These are phyloP conservation scores for Penicillium psychrosexuale DNA, from an alignment of 2,329 filamentous ascomycete genomes.

Conservation along the genomic window DNA sequence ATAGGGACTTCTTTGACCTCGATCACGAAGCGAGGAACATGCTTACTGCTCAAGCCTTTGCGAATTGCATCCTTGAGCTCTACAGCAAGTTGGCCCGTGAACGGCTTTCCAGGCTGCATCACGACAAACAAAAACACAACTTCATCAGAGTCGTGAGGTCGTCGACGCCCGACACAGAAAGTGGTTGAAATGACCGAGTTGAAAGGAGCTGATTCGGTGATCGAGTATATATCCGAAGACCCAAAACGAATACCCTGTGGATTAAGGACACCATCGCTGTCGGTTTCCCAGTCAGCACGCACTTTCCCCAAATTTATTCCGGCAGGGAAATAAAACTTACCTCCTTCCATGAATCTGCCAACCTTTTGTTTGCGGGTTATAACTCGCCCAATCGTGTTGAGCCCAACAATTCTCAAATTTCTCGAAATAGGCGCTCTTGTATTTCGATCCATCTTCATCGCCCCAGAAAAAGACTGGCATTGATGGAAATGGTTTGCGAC, in stretches of 20 bases:
- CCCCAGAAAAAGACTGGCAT: slow-evolving; percentile 50
- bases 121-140: slow-evolving; percentile 16
- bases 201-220: slow-evolving; percentile 44
- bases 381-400: slow-evolving; percentile 48
- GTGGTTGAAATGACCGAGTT: slow-evolving; percentile 22
- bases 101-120: slow-evolving; percentile 11
- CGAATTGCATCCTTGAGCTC: slow-evolving; percentile 16
- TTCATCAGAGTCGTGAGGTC: slow-evolving; percentile 9
- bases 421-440: slow-evolving; percentile 48
- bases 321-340: slow-evolving; percentile 6
- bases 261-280: slow-evolving; percentile 48
- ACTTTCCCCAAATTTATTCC: neutral
- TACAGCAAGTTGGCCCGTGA: slow-evolving; percentile 7
- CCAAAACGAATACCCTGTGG: slow-evolving; percentile 50
- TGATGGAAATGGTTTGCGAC: slow-evolving; percentile 46
- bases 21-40: slow-evolving; percentile 19
- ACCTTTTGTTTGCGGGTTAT: slow-evolving; percentile 42
- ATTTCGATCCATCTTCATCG: slow-evolving; percentile 40
- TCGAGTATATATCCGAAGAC: slow-evolving; percentile 47
- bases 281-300: neutral
- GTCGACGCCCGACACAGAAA: slow-evolving; percentile 14
- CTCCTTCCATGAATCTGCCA: slow-evolving; percentile 45
- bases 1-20: slow-evolving; percentile 15
- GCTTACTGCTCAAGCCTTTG: slow-evolving; percentile 16
- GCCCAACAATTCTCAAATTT: slow-evolving; percentile 40